These are phyloP conservation scores for Globisporangium uncinulatum DNA, from an alignment of 352 stramenopile species.

Conservation along the genomic window DNA sequence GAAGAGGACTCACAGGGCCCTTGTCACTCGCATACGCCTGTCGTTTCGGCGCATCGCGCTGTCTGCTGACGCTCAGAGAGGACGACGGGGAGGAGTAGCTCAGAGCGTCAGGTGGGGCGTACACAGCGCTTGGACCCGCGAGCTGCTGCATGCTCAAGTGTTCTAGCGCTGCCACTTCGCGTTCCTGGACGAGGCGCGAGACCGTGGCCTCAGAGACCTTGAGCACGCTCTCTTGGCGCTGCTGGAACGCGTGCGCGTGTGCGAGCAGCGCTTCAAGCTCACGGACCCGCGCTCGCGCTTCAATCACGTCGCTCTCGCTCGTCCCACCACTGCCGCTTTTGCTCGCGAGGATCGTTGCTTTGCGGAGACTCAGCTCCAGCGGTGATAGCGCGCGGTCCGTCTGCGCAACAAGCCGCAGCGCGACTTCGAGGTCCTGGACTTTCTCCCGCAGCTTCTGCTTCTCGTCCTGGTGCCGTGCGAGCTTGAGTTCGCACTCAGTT, in stretches of 20 bases:
- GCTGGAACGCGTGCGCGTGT: constrained; percentile 53
- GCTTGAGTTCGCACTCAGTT: constrained; percentile 63
- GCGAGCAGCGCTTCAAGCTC: constrained; percentile 53
- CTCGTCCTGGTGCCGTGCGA: constrained; percentile 59
- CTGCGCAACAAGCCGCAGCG: constrained; percentile 43
- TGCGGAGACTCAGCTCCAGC: constrained; percentile 54
- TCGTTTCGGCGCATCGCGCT: constrained; percentile 1
- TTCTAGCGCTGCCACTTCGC: constrained; percentile 35
- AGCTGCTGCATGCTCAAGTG: constrained; percentile 36
- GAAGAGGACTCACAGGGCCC: not conserved
- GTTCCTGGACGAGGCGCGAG: constrained; percentile 53
- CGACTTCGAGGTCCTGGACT: constrained; percentile 68
- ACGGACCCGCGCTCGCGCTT: constrained; percentile 39
- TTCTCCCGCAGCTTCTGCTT: constrained; percentile 73
- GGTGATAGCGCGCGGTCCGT: constrained; percentile 58
- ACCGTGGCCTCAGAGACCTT: constrained; percentile 58
- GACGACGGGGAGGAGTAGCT: not conserved
- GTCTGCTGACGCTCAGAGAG: not conserved
- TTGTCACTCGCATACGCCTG: not conserved
- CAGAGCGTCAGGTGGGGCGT: not conserved
- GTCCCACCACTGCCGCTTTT: constrained; percentile 32
- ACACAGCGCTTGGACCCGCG: not conserved
- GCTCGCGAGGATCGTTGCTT: constrained; percentile 46
- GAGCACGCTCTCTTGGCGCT: constrained; percentile 56
- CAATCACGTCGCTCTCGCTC: constrained; percentile 49